Conservation (phyloP, 2,329 filamentous ascomycete species). For the Fusarium cicatricum region DNA sequence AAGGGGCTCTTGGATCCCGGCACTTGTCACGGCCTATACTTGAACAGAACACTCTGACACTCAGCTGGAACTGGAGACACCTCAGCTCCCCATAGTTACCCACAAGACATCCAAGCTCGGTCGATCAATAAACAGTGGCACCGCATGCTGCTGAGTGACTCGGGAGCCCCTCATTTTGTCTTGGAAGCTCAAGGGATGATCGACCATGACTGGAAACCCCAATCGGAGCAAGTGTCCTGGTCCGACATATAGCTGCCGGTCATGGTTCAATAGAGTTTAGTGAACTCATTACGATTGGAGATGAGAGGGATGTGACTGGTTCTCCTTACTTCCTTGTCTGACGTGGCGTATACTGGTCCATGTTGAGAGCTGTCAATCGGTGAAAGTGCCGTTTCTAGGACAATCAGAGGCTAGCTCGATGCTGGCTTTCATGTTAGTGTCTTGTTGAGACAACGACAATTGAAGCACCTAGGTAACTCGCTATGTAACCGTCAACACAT, state of each 20-base stretch:
- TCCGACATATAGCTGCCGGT: neutral
- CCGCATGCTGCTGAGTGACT: too few relatives aligned
- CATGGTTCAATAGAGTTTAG: too few relatives aligned
- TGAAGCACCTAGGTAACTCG: too few relatives aligned
- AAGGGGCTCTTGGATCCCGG: neutral
- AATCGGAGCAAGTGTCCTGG: neutral
- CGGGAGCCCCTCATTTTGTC: slow-evolving; percentile 11
- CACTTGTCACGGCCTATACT: neutral
- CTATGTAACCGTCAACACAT: too few relatives aligned
- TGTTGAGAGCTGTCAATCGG: neutral
- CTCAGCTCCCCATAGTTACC: neutral
- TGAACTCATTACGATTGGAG: neutral
- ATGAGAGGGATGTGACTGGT: slow-evolving; percentile 2
- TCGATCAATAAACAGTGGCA: too few relatives aligned
- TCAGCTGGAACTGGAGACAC: neutral
- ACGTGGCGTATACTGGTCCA: neutral
- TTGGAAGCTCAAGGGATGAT: neutral
- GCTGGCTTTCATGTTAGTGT: neutral
- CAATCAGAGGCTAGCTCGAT: too few relatives aligned
- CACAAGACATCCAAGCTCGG: too few relatives aligned
- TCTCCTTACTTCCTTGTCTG: neutral
- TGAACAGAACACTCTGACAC: neutral
- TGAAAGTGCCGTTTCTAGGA: too few relatives aligned
- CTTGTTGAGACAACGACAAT: neutral
- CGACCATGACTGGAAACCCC: neutral